Percentiles rank a stretch among this genome's conserved stretches.
phyloP scores from a whole-genome alignment of 208 protist species.

The Willaertia magna region DNA sequence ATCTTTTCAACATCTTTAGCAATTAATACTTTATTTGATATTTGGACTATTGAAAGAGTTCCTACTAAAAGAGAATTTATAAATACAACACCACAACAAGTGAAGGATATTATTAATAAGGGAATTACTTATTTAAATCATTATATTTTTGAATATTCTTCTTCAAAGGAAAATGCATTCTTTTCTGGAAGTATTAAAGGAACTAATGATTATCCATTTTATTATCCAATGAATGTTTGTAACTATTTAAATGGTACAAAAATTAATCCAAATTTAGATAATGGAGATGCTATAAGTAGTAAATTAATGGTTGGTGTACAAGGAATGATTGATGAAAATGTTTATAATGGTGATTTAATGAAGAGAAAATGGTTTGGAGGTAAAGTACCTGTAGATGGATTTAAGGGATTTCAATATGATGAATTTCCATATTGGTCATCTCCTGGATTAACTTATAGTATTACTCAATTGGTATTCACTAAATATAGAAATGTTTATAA shows the following conservation, averaged over 20 bases:
- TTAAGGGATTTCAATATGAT: neutral
- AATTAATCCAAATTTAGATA: neutral
- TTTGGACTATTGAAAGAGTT: neutral
- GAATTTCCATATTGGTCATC: neutral
- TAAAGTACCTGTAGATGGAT: neutral
- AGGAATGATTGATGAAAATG: neutral
- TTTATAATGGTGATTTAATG: neutral
- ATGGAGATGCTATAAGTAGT: neutral
- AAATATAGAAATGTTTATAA: no score
- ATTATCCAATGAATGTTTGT: constrained; percentile 4
- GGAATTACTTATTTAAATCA: neutral
- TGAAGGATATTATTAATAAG: neutral
- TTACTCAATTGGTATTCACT: neutral
- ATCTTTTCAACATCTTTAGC: constrained; percentile 6
- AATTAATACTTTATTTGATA: neutral
- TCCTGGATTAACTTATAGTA: neutral
- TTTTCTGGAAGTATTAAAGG: neutral
- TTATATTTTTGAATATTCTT: neutral
- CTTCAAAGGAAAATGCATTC: neutral
- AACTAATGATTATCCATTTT: neutral
- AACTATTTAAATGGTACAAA: constrained; percentile 5
- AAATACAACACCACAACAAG: neutral
- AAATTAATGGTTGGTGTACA: neutral
- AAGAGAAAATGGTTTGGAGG: neutral
- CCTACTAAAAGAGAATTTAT: neutral